Evolutionary conservation across 2,329 filamentous ascomycete genomes (phyloP).

Genomic region (Fusarium sp.): DNA sequence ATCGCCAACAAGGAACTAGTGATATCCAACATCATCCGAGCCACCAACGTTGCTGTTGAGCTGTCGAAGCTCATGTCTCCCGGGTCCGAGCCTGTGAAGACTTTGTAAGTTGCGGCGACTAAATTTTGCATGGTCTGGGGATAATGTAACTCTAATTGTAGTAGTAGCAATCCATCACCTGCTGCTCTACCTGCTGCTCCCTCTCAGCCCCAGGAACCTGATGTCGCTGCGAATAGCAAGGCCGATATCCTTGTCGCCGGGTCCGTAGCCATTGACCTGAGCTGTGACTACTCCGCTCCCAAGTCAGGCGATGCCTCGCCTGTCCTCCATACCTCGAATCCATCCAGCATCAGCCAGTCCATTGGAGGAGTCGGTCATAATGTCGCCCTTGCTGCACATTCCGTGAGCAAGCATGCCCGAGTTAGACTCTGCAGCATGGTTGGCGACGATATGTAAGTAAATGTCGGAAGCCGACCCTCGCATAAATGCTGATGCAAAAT

Average conservation of each 20-base stretch:
- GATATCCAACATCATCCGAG: conserved; percentile 64
- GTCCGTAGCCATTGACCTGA: conserved; percentile 88
- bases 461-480: neutral
- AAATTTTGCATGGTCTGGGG: conserved; percentile 20
- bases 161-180: conserved; percentile 46
- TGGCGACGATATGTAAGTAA: conserved; percentile 77
- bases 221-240: conserved; percentile 35
- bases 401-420: conserved; percentile 67
- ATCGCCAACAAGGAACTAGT: conserved; percentile 77
- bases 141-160: conserved; percentile 51
- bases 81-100: conserved; percentile 43
- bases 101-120: conserved; percentile 51
- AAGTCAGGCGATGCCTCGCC: conserved; percentile 52
- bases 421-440: conserved; percentile 85
- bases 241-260: conserved; percentile 87
- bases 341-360: conserved; percentile 81
- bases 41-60: conserved; percentile 66
- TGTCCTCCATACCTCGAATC: conserved; percentile 84
- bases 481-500: conserved; percentile 18
- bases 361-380: conserved; percentile 94
- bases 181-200: conserved; percentile 29
- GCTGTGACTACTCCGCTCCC: conserved; percentile 75
- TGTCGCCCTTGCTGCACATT: conserved; percentile 85
- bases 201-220: conserved; percentile 23
- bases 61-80: conserved; percentile 59